Conservation (phyloP, 129 eudicot species). For the Rutidosis leptorrhynchoides region DNA sequence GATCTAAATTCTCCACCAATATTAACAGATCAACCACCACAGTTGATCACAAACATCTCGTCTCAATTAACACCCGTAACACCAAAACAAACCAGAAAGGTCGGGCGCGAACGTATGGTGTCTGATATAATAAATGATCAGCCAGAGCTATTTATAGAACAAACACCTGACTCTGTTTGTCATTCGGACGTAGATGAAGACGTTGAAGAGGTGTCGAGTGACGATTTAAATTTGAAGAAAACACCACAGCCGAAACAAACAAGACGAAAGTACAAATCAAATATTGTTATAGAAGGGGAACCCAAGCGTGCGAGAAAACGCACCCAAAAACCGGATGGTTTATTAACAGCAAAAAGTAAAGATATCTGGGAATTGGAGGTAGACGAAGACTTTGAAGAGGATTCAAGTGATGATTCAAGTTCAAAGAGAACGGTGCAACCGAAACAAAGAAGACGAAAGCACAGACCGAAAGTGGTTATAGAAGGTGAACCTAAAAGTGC, state of each 20-base stretch:
- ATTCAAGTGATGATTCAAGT: constrained; percentile 31
- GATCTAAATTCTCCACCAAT: constrained; percentile 54
- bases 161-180: constrained; percentile 32
- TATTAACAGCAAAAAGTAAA: constrained; percentile 14
- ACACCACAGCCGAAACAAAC: constrained; percentile 61
- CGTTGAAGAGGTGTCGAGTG: constrained; percentile 47
- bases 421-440: constrained; percentile 51
- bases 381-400: constrained; percentile 56
- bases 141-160: constrained; percentile 25
- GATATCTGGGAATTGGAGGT: constrained; percentile 35
- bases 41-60: constrained; percentile 15
- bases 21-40: constrained; percentile 36
- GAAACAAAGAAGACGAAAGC: constrained; percentile 60
- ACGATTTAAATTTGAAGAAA: constrained; percentile 36
- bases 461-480: constrained; percentile 77
- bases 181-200: constrained; percentile 42
- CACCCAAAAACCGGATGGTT: constrained; percentile 29
- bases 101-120: constrained; percentile 18
- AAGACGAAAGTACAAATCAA: constrained; percentile 72
- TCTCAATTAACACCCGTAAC: constrained; percentile 54
- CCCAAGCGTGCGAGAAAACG: constrained; percentile 48
- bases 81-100: constrained; percentile 46
- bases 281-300: constrained; percentile 65
- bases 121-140: constrained; percentile 24
- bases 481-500: constrained; percentile 60